phyloP scores from a whole-genome alignment of 1,139 yeast genomes.

The Scheffersomyces quercinus region DNA sequence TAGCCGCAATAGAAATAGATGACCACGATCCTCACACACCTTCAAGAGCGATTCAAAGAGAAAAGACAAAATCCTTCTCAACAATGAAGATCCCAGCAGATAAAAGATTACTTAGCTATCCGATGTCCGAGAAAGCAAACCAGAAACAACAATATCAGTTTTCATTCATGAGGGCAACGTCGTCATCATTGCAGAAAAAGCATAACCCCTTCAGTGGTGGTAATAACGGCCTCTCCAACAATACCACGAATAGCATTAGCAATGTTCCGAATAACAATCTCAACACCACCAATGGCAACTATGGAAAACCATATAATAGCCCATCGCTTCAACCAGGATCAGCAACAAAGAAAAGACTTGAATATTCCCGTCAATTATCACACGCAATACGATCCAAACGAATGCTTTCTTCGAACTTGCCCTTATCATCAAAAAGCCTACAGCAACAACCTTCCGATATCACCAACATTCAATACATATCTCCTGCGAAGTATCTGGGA shows the following conservation, averaged over 20 bases:
- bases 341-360: constrained; percentile 19
- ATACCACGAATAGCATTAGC: no score
- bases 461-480: constrained; percentile 14
- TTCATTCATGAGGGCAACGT: constrained; percentile 41
- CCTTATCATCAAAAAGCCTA: not conserved
- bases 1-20: no score
- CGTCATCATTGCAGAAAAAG: constrained; percentile 35
- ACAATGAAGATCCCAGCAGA: constrained; percentile 10
- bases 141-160: constrained; percentile 20
- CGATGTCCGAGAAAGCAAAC: constrained; percentile 8
- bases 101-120: constrained; percentile 10
- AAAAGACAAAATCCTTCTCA: constrained; percentile 7
- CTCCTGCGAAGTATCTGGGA: not conserved
- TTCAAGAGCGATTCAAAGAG: constrained; percentile 2
- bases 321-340: constrained; percentile 4
- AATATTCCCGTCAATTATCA: constrained; percentile 18
- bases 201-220: constrained; percentile 11
- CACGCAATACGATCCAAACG: constrained; percentile 17
- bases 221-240: not conserved
- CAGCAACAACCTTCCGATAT: constrained; percentile 15
- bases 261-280: no score
- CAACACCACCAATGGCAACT: no score
- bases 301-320: not conserved
- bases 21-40: constrained; percentile 5
- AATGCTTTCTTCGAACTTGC: constrained; percentile 10